phyloP scores from a whole-genome alignment of 129 eudicot species.

The Flaveria brownii region DNA sequence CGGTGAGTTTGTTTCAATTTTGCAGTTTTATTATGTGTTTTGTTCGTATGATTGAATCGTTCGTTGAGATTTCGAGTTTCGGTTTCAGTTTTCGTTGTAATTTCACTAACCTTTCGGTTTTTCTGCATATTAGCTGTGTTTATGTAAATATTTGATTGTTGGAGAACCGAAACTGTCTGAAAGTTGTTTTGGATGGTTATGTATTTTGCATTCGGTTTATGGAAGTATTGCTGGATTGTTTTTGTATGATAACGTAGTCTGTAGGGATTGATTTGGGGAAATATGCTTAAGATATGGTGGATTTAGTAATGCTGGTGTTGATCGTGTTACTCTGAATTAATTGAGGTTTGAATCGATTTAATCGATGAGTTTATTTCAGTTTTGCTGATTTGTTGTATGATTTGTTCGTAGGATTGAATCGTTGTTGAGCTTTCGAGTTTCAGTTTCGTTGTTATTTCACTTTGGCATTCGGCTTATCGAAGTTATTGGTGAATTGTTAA shows the following conservation, averaged over 20 bases:
- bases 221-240: background rate
- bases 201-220: background rate
- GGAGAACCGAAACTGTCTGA: too few relatives aligned
- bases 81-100: background rate
- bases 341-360: slow-evolving; percentile 12
- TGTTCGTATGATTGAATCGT: slow-evolving; percentile 5
- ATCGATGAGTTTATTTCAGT: slow-evolving; percentile 11
- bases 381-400: background rate
- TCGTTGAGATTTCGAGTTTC: background rate
- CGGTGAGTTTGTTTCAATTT: slow-evolving; percentile 16
- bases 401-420: slow-evolving; percentile 1
- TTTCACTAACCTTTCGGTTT: background rate
- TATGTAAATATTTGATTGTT: too few relatives aligned
- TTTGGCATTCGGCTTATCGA: background rate
- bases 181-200: background rate
- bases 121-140: too few relatives aligned
- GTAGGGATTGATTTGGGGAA: too few relatives aligned
- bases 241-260: slow-evolving; percentile 2
- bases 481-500: background rate
- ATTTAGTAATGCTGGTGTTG: too few relatives aligned
- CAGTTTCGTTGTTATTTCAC: background rate
- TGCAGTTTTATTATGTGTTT: background rate
- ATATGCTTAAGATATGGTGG: too few relatives aligned
- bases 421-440: background rate
- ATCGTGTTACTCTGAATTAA: background rate